phyloP scores from a whole-genome alignment of 1,284 basidiomycete genomes.

The Mycosarcoma mackinlayi region DNA sequence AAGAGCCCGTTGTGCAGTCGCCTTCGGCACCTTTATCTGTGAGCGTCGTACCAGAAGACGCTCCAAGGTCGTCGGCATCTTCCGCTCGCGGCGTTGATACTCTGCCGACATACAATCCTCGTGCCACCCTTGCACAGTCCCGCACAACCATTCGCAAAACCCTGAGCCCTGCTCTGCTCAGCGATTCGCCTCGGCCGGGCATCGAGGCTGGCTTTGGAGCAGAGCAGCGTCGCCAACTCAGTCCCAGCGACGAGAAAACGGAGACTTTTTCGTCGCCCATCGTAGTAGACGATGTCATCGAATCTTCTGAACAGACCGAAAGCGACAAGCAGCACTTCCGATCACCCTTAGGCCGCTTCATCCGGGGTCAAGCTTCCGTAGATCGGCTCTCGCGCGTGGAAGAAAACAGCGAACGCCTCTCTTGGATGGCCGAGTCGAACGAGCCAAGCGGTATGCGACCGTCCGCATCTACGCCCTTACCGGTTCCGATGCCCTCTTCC shows the following conservation, averaged over 20 bases:
- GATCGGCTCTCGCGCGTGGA: slow-evolving; percentile 45
- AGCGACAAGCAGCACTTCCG: slow-evolving; percentile 19
- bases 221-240: not conserved
- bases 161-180: slow-evolving; percentile 38
- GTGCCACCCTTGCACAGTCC: slow-evolving; percentile 8
- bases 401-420: slow-evolving; percentile 35
- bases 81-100: slow-evolving; percentile 29
- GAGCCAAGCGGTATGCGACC: slow-evolving; percentile 2
- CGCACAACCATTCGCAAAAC: slow-evolving; percentile 44
- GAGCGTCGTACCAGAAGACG: slow-evolving; percentile 15
- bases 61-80: slow-evolving; percentile 37
- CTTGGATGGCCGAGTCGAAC: slow-evolving; percentile 12
- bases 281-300: slow-evolving; percentile 7
- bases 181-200: slow-evolving; percentile 17
- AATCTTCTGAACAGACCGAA: slow-evolving; percentile 5
- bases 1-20: slow-evolving; percentile 19
- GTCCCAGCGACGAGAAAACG: not conserved
- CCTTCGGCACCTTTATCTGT: slow-evolving; percentile 16
- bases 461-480: slow-evolving; percentile 1
- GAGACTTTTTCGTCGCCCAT: not conserved
- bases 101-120: not conserved
- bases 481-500: slow-evolving; percentile 13
- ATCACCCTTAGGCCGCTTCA: slow-evolving; percentile 35
- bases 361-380: slow-evolving; percentile 9
- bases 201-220: slow-evolving; percentile 10